These are phyloP conservation scores for Fraxinus angustifolia DNA, from an alignment of 305 asterid genomes.

Conservation along the genomic window DNA sequence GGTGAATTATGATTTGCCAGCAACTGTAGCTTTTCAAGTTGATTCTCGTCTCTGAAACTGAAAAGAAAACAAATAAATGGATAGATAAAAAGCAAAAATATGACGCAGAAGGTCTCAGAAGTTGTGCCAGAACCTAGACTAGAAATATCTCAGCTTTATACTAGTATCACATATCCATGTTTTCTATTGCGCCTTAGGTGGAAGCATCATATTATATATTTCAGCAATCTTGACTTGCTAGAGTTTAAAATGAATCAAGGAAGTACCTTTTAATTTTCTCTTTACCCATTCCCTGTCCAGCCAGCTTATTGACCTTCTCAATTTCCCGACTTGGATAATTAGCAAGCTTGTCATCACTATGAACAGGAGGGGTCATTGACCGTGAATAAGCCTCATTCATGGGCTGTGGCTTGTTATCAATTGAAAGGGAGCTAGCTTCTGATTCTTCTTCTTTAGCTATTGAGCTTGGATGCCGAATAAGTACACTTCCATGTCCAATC, in stretches of 20 bases:
- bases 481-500: slow-evolving; percentile 98
- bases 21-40: slow-evolving; percentile 58
- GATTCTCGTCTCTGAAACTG: slow-evolving; percentile 64
- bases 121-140: not conserved
- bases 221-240: not conserved
- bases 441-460: slow-evolving; percentile 90
- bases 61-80: slow-evolving; percentile 17
- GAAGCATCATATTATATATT: slow-evolving; percentile 9
- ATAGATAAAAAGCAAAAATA: not conserved
- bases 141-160: slow-evolving; percentile 2
- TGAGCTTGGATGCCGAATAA: slow-evolving; percentile 83
- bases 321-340: slow-evolving; percentile 31
- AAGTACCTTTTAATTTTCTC: slow-evolving; percentile 64
- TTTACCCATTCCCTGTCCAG: slow-evolving; percentile 37
- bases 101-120: not conserved
- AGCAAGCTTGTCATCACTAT: slow-evolving; percentile 31
- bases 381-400: slow-evolving; percentile 34
- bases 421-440: slow-evolving; percentile 92
- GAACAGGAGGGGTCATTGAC: slow-evolving; percentile 36
- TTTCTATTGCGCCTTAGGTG: not conserved
- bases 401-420: slow-evolving; percentile 62
- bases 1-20: slow-evolving; percentile 75
- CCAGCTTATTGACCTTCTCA: slow-evolving; percentile 54
- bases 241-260: slow-evolving; percentile 17
- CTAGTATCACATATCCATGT: not conserved